Evolutionary conservation across 306 rosid species (phyloP), one percentile per base, ranked within the genome.

Genomic region (Carpinus fangiana): DNA sequence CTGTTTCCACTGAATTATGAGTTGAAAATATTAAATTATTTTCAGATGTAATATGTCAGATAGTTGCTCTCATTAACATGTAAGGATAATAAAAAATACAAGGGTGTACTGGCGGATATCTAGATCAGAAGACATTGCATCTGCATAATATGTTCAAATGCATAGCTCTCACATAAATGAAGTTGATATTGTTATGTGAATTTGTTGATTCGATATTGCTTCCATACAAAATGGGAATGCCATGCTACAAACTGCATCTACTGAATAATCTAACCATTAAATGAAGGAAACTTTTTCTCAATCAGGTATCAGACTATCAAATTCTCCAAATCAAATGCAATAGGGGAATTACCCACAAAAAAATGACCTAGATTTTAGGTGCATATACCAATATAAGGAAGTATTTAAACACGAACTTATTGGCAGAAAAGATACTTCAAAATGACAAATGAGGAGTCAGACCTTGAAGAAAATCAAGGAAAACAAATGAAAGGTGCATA

Each of bases 401-500:
- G 45, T 41, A 66, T 41, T 66, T 66, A 38, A 41, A 26, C 18
- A 47, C 70, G 48, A 76, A n/a, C 21, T 48, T 28, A 21, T 50
- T 6, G 21, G 71, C 38, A 52, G 70, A 52, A 68, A 80, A 78
- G 48, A 4, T 0, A 16, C 46, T 70, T 54, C 1, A 77, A 72
- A 80, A 74, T 51, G 66, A 62, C 12, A 66, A 48, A 62, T 31
- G 52, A 79, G 50, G 62, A 48, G 4, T 57, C 60, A 51, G 72
- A 68, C 45, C 38, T 46, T 45, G 11, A 12, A 38, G 38, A 60
- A 65, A 59, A 26, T 68, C 51, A 78, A 26, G 41, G 6, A 26
- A 48, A 53, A 62, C 34, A 80, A 4, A 21, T 41, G 69, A 36
- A 7, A 84, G 72, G 76, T 76, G 56, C 91, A 84, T 85, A 90